phyloP scores from a whole-genome alignment of 2,329 filamentous ascomycete genomes.

The Davidsoniella eucalypti region DNA sequence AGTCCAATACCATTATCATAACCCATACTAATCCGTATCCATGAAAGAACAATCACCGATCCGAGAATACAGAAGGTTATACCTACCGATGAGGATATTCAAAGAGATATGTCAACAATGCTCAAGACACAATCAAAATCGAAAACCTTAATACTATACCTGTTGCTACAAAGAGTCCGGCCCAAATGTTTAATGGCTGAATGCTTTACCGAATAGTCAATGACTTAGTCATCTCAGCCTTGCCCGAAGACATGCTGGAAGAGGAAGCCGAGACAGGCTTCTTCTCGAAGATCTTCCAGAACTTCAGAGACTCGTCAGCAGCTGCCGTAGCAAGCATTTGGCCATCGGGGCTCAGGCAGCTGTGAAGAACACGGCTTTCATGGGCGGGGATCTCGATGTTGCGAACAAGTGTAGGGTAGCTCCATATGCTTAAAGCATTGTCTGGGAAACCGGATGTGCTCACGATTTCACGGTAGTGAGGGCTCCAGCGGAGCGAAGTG shows the following conservation, averaged over 20 bases:
- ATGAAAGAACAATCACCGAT: not conserved
- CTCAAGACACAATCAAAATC: too few species aligned
- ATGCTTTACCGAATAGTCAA: slow-evolving; percentile 69
- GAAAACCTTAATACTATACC: not conserved
- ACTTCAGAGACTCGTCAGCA: slow-evolving; percentile 94
- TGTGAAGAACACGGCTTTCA: slow-evolving; percentile 91
- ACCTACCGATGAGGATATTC: not conserved
- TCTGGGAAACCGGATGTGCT: slow-evolving; percentile 97
- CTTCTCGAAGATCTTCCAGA: slow-evolving; percentile 99
- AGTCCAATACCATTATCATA: not conserved
- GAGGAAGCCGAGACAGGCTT: slow-evolving; percentile 62
- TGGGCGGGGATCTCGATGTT: slow-evolving; percentile 97
- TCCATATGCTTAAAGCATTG: slow-evolving; percentile 98
- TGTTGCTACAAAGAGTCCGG: not conserved
- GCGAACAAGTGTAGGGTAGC: slow-evolving; percentile 90
- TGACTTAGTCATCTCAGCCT: slow-evolving; percentile 79
- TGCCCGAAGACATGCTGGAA: slow-evolving; percentile 51
- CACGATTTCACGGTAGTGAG: slow-evolving; percentile 93
- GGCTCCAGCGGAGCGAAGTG: slow-evolving; percentile 90
- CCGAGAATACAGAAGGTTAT: not conserved
- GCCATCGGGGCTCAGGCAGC: slow-evolving; percentile 88
- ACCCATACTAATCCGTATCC: not conserved
- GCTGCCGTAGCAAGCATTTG: slow-evolving; percentile 95
- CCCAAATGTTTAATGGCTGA: too few species aligned
- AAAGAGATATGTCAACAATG: not conserved